Evolutionary conservation across 805 yeast genomes (phyloP), one percentile per base, ranked within the genome.

Genomic region (Kuraishia floccosa): DNA sequence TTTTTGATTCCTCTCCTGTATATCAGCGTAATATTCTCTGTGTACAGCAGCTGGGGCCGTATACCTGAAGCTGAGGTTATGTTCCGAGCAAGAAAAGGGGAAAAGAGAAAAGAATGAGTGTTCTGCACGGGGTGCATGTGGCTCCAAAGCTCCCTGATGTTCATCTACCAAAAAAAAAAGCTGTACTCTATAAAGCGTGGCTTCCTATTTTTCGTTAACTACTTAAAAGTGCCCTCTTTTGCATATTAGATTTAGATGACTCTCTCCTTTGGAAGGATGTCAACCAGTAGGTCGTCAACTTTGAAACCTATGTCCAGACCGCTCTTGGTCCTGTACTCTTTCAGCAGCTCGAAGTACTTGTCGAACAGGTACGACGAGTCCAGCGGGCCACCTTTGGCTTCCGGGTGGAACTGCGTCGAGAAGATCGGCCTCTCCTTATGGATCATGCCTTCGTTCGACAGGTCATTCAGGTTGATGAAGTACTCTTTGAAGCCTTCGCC

Each of bases 321-420:
- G 26, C 47, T 48, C 45, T 55, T 49, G 31, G 50, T 52, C 49
- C 65, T 69, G 65, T 71, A 85, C 28, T 58, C 59, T 28, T 61
- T 65, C 40, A 91, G 77, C 47, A 78, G 66, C 24, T 63, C 70
- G 46, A 91, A 76, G 60, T 83, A 91, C 56, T 76, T 84, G 65
- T 91, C 97, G 46, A 91, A 91, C 56, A 91, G 65, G 60, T 75
- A 84, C 3, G 85, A 71, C 10, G 96, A 82, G 58, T 91, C 99
- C 47, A 81, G 68, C 36, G 99, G 99, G 44, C 99, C 99, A 46
- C 98, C 97, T 63, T 86, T 89, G 35, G 98, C 97, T 60, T 91
- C 99, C 30, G 99, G 99, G 56, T 91, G 99, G 71, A 91, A 91
- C 59, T 91, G 98, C 2, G 96, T 85, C 24, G 96, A 84, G 62